A percentile compares a stretch with the other conserved stretches of the same genome.
These are phyloP conservation scores for Sporobolus alterniflorus DNA, from an alignment of 202 grass and related monocot genomes.

Conservation along the genomic window DNA sequence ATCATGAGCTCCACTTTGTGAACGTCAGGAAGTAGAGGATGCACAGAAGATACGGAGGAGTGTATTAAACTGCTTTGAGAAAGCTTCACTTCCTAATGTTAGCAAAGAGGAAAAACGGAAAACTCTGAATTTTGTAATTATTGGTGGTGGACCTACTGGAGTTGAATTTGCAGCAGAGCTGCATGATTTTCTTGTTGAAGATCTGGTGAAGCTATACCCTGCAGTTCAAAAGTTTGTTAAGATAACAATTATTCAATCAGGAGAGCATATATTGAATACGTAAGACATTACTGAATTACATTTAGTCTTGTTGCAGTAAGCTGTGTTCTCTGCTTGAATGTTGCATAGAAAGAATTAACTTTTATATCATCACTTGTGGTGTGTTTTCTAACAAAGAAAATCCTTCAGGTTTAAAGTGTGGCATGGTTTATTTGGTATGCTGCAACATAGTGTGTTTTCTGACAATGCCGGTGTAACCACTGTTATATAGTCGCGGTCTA, in stretches of 20 bases:
- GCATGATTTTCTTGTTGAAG: slow-evolving; percentile 94
- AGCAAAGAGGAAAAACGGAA: slow-evolving; percentile 79
- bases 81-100: slow-evolving; percentile 71
- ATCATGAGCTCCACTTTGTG: slow-evolving; percentile 19
- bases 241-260: slow-evolving; percentile 91
- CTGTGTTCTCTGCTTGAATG: not conserved
- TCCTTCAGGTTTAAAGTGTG: not conserved
- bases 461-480: not conserved
- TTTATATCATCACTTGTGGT: not conserved
- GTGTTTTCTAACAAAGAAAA: slow-evolving; percentile 3
- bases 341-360: not conserved
- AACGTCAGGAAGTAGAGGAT: slow-evolving; percentile 92
- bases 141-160: slow-evolving; percentile 95
- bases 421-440: not conserved
- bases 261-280: slow-evolving; percentile 92
- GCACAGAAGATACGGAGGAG: slow-evolving; percentile 81
- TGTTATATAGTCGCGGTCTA: not conserved
- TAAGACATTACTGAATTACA: slow-evolving; percentile 50
- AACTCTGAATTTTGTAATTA: slow-evolving; percentile 89
- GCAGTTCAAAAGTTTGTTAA: slow-evolving; percentile 69
- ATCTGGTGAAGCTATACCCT: slow-evolving; percentile 92
- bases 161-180: slow-evolving; percentile 98
- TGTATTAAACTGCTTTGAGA: slow-evolving; percentile 91
- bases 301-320: slow-evolving; percentile 2
- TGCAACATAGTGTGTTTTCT: too few species aligned